Evolutionary conservation across 805 yeast genomes (phyloP).

Genomic region (Candida odintsovae): DNA sequence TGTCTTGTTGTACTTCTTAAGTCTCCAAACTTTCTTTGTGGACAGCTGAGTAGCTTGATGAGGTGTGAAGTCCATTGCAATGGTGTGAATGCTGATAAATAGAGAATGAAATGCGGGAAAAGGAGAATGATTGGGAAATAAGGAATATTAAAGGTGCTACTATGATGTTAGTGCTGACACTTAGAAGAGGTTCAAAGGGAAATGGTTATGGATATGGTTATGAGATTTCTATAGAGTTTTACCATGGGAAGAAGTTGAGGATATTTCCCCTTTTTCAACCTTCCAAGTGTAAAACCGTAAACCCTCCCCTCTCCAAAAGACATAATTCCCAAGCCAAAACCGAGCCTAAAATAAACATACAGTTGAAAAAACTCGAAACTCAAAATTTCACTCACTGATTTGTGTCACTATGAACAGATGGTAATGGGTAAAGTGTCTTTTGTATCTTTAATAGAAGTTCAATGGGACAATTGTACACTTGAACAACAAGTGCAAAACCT

Average conservation of each 20-base stretch:
- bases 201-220: not conserved
- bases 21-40: slow-evolving; percentile 23
- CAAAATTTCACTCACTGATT: not conserved
- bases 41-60: slow-evolving; percentile 5
- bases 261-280: not conserved
- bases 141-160: not conserved
- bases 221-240: too few species aligned
- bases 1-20: slow-evolving; percentile 20
- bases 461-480: too few species aligned
- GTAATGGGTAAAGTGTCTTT: not conserved
- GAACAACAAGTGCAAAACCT: too few species aligned
- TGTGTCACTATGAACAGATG: not conserved
- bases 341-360: too few species aligned
- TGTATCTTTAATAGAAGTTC: too few species aligned
- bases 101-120: too few species aligned
- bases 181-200: not conserved
- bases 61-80: not conserved
- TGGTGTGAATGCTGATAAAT: too few species aligned
- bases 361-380: too few species aligned
- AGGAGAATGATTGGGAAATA: too few species aligned
- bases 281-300: too few species aligned
- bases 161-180: not conserved
- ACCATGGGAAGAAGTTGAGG: not conserved
- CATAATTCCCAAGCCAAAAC: too few species aligned
- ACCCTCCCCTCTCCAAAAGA: too few species aligned